A percentile compares a stretch with the other conserved stretches of the same genome.
These are phyloP conservation scores for Oryza meridionalis DNA, from an alignment of 176 grass and related monocot species.

Conservation along the genomic window DNA sequence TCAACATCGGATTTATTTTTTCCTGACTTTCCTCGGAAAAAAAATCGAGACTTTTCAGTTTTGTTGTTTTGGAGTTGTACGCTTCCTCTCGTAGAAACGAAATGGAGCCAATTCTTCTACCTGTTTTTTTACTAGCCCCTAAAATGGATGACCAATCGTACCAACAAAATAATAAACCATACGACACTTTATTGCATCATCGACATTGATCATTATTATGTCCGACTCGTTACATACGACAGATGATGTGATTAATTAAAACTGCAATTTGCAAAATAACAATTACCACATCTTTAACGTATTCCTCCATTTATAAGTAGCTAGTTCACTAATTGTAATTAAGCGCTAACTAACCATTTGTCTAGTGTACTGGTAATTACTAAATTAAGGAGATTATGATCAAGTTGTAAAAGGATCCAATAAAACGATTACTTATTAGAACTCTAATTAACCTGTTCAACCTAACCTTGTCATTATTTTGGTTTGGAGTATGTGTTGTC, in stretches of 20 bases:
- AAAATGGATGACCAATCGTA: background rate
- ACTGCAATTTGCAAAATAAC: conserved; percentile 22
- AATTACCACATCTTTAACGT: background rate
- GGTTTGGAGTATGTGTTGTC: conserved; percentile 10
- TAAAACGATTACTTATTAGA: background rate
- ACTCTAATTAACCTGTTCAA: background rate
- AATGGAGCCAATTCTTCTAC: background rate
- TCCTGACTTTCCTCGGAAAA: too few relatives aligned
- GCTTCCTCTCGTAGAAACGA: too few relatives aligned
- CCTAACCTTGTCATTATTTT: conserved; percentile 38
- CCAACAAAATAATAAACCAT: background rate
- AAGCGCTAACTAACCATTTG: conserved; percentile 29
- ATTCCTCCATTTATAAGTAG: background rate
- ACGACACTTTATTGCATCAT: background rate
- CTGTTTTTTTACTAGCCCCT: background rate
- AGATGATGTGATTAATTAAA: background rate
- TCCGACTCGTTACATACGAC: background rate
- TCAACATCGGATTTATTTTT: too few relatives aligned
- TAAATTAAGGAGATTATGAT: conserved; percentile 6
- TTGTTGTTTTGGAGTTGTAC: too few relatives aligned
- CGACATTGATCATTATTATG: background rate
- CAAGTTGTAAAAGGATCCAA: conserved; percentile 22
- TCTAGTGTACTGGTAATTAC: background rate
- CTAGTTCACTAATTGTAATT: background rate
- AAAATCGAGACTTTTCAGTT: too few relatives aligned